Evolutionary conservation across 345 rosid genomes (phyloP).

Genomic region (Xanthoceras sorbifolium): DNA sequence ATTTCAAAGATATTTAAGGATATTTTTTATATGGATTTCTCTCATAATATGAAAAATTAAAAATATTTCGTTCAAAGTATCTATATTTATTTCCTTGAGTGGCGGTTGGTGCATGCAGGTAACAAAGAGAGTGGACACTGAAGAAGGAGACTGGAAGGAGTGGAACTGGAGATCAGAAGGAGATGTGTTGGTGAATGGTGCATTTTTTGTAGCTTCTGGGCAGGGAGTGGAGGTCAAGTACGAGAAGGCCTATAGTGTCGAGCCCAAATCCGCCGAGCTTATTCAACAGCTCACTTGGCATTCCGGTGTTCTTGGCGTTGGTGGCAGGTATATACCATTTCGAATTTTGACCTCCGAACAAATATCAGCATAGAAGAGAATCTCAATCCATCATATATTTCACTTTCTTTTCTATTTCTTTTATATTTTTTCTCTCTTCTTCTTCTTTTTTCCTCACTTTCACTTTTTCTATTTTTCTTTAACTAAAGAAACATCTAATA

Average conservation of each 20-base stretch:
- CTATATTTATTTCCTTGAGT: too few relatives aligned
- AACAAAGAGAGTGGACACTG: slow-evolving; percentile 86
- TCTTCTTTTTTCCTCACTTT: not conserved
- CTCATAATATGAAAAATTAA: too few relatives aligned
- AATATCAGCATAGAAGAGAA: too few relatives aligned
- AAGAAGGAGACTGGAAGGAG: slow-evolving; percentile 64
- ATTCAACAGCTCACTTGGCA: slow-evolving; percentile 65
- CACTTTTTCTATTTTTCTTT: slow-evolving; percentile 13
- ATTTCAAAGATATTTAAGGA: too few relatives aligned
- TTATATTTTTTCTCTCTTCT: not conserved
- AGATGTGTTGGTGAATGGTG: slow-evolving; percentile 87
- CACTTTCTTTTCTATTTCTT: not conserved
- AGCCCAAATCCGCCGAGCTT: slow-evolving; percentile 80
- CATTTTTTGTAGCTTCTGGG: slow-evolving; percentile 86
- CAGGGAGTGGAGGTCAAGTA: slow-evolving; percentile 67
- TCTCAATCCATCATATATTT: too few relatives aligned
- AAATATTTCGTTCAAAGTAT: too few relatives aligned
- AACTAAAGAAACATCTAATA: too few relatives aligned
- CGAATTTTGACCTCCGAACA: too few relatives aligned
- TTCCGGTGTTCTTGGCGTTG: slow-evolving; percentile 75
- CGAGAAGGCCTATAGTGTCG: slow-evolving; percentile 87
- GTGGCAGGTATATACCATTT: slow-evolving; percentile 83
- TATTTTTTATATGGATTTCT: too few relatives aligned
- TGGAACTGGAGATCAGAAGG: slow-evolving; percentile 99
- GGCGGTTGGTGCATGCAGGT: slow-evolving; percentile 59